Evolutionary conservation across 352 stramenopile species (phyloP), one percentile per base, ranked within the genome.

Genomic region (Albugo laibachii): DNA sequence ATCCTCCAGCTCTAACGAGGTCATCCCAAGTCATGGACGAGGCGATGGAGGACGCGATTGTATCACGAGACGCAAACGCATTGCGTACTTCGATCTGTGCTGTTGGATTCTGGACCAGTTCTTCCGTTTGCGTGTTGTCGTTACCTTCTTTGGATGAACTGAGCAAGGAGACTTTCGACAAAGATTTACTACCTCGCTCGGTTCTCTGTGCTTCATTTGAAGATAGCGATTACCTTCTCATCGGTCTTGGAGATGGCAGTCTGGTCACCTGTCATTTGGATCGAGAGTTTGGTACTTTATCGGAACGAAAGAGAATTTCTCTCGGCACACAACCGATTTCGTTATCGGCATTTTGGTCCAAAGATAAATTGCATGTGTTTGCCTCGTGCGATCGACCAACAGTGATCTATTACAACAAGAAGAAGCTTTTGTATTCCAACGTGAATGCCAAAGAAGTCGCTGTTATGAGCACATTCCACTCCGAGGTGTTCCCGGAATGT

Each of bases 351-450:
- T 96, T 99, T 56, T 66, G 76, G 42, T 95, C 78, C 34, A 93
- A 89, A 47, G 85, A 94, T 39, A 78, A 86, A 40, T 93, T 69
- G 18, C 96, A 97, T 58, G 88, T 99, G 13, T 96, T 99, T 50
- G 94, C 93, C 15, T 83, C 92, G 16, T 96, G 89, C 47, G 94
- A 99, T 62, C 73, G 93, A 11, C 95, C 95, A 43, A 98, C 93
- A 1, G 91, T 99, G 8, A 95, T 99, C 16, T 98, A 98, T 58
- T 83, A 89, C 14, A 92, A 81, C 55, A 95, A 95, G 56, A 82
- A 83, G 46, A 97, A 97, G 56, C 61, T 99, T 11, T 75, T 95
- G 36, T 98, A 97, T 58, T 97, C 93, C 13, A 98, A 96, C 47
- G 85, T 92, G 40, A 92, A 92, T 60, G 75, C 72, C 12, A 91